Evolutionary conservation across 2,329 filamentous ascomycete species (phyloP), one percentile per base, ranked within the genome.

Genomic region (Immersiporthe knoxdaviesiana): DNA sequence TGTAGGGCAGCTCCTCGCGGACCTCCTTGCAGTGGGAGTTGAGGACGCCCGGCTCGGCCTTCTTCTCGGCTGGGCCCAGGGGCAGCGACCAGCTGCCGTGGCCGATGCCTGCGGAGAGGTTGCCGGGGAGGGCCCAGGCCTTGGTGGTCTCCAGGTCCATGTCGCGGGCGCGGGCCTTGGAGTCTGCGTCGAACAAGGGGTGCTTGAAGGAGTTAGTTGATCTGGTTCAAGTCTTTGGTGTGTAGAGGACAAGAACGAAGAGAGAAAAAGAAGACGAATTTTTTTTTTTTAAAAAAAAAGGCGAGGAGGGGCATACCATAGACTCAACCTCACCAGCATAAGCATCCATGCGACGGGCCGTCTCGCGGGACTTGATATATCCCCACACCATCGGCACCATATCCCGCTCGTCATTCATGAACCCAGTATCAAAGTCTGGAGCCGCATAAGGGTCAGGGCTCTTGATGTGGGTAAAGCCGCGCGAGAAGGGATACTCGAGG

Each of bases 321-420:
- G 78, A 80, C 73, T 85, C 80, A 7, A 92, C 91, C 77, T 94
- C 92, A 70, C 92, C 92, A 1, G 91, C 91, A 72, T 92, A 94
- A 0, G 91, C 88, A 35, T 90, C 86, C 91, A 93, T 93, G 72
- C 91, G 88, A 3, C 92, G 86, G 1, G 92, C 92, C 3, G 91
- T 94, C 84, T 93, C 91, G 68, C 91, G 90, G 2, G 90, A 92
- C 81, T 93, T 93, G 83, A 93, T 92, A 80, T 94, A 94, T 4
- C 90, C 90, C 91, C 92, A 94, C 7, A 94, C 91, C 89, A 92
- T 93, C 11, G 92, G 91, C 0, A 89, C 91, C 91, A 94, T 94
- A 75, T 94, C 92, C 32, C 92, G 85, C 80, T 92, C 90, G 79
- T 94, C 92, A 75, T 92, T 94, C 91, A 94, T 93, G 83, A 94